Percentiles rank a stretch among this genome's conserved stretches.
phyloP scores from a whole-genome alignment of 129 eudicot species.

The Silybum marianum region DNA sequence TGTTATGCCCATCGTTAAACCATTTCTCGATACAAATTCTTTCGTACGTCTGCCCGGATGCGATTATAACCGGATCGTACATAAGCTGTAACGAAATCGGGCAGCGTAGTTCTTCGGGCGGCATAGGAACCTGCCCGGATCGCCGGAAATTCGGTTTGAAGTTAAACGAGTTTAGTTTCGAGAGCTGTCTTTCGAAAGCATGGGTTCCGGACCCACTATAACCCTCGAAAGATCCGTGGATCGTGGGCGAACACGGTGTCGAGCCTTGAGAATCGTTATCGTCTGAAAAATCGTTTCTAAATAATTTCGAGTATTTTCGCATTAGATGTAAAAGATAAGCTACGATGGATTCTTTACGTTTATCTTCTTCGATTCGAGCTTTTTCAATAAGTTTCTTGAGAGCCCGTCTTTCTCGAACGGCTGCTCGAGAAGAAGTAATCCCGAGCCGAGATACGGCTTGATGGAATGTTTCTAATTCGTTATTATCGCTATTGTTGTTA shows the following conservation, averaged over 20 bases:
- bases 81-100: constrained; percentile 97
- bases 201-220: constrained; percentile 54
- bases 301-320: constrained; percentile 84
- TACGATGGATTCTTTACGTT: constrained; percentile 87
- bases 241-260: constrained; percentile 93
- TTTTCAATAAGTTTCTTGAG: constrained; percentile 83
- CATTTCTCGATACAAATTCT: constrained; percentile 94
- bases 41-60: constrained; percentile 98
- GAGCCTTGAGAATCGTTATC: constrained; percentile 99
- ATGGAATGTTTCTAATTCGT: constrained; percentile 85
- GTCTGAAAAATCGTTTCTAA: constrained; percentile 82
- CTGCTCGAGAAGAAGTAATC: constrained; percentile 90
- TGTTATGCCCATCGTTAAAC: constrained; percentile 94
- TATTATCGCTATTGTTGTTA: constrained; percentile 58
- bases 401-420: constrained; percentile 89
- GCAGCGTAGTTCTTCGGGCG: constrained; percentile 95
- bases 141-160: constrained; percentile 74
- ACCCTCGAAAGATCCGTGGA: constrained; percentile 75
- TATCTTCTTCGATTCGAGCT: constrained; percentile 91
- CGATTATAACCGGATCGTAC: constrained; percentile 94
- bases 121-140: constrained; percentile 76
- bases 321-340: constrained; percentile 84
- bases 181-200: constrained; percentile 76
- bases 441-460: constrained; percentile 86
- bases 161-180: constrained; percentile 77